These are phyloP conservation scores for Kwoniella mangroviensis DNA, from an alignment of 768 basidiomycete genomes.

Conservation along the genomic window DNA sequence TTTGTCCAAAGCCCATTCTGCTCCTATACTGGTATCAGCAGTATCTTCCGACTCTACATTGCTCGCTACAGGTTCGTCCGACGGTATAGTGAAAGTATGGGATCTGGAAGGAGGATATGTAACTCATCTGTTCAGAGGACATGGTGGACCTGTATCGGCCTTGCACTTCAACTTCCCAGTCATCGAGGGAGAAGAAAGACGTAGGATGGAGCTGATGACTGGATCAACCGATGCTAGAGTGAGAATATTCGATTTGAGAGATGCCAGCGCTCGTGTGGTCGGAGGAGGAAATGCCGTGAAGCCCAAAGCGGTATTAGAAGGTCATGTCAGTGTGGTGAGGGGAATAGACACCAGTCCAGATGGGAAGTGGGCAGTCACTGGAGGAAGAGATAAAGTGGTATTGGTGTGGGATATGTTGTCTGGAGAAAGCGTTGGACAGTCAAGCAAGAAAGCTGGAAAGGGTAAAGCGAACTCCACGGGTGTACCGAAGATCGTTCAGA, in stretches of 20 bases:
- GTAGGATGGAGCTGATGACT: conserved; percentile 78
- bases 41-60: conserved; percentile 76
- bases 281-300: conserved; percentile 61
- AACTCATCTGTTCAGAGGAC: conserved; percentile 93
- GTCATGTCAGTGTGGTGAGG: conserved; percentile 91
- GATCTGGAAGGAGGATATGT: conserved; percentile 82
- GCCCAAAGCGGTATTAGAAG: conserved; percentile 82
- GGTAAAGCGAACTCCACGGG: conserved; percentile 48
- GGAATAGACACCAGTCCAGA: conserved; percentile 83
- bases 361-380: conserved; percentile 87
- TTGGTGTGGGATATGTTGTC: conserved; percentile 81
- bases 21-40: conserved; percentile 87
- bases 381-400: conserved; percentile 89
- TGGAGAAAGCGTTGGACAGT: conserved; percentile 32
- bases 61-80: conserved; percentile 92
- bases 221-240: conserved; percentile 90
- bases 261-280: conserved; percentile 64
- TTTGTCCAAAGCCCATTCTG: conserved; percentile 83
- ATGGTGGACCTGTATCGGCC: conserved; percentile 96
- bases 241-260: conserved; percentile 85
- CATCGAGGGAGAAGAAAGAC: conserved; percentile 40
- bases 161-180: conserved; percentile 78
- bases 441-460: conserved; percentile 54
- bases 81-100: conserved; percentile 97
- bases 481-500: conserved; percentile 70